These are phyloP conservation scores for Cyberlindnera galapagoensis DNA, from an alignment of 805 yeast species.

Conservation along the genomic window DNA sequence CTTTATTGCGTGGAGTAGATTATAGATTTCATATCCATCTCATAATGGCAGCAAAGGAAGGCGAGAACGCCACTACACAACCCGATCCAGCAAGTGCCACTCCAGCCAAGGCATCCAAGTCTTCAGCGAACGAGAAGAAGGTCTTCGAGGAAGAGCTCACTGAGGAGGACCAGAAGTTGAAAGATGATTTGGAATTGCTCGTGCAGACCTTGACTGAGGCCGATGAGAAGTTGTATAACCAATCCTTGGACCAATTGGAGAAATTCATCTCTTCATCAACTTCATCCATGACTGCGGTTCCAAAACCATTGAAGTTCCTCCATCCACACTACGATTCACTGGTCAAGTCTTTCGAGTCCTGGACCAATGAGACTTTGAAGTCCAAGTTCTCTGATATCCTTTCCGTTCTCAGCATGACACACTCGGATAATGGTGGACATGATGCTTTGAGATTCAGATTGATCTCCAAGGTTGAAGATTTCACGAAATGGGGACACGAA, in stretches of 20 bases:
- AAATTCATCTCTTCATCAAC: constrained; percentile 84
- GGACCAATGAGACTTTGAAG: constrained; percentile 48
- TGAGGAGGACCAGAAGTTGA: constrained; percentile 88
- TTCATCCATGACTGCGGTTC: constrained; percentile 98
- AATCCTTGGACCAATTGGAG: constrained; percentile 66
- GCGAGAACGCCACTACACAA: constrained; percentile 22
- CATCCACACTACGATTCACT: constrained; percentile 80
- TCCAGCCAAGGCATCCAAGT: constrained; percentile 5
- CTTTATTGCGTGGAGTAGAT: too few species aligned
- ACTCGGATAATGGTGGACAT: constrained; percentile 70
- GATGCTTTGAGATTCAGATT: constrained; percentile 80
- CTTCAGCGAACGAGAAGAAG: constrained; percentile 16
- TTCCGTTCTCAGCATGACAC: constrained; percentile 93
- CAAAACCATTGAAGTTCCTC: constrained; percentile 93
- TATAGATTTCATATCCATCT: too few species aligned
- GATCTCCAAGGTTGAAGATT: constrained; percentile 45
- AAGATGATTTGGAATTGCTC: constrained; percentile 77
- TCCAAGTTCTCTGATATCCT: constrained; percentile 75
- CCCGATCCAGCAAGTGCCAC: constrained; percentile 6
- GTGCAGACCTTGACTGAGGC: constrained; percentile 71
- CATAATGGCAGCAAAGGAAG: too few species aligned
- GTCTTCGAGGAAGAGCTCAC: constrained; percentile 72
- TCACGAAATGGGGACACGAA: constrained; percentile 96
- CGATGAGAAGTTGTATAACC: constrained; percentile 39
- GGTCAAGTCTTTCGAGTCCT: constrained; percentile 55